A percentile compares a stretch with the other conserved stretches of the same genome.
phyloP scores from a whole-genome alignment of 2,329 filamentous ascomycete genomes.

The Phyllosticta capitalensis region DNA sequence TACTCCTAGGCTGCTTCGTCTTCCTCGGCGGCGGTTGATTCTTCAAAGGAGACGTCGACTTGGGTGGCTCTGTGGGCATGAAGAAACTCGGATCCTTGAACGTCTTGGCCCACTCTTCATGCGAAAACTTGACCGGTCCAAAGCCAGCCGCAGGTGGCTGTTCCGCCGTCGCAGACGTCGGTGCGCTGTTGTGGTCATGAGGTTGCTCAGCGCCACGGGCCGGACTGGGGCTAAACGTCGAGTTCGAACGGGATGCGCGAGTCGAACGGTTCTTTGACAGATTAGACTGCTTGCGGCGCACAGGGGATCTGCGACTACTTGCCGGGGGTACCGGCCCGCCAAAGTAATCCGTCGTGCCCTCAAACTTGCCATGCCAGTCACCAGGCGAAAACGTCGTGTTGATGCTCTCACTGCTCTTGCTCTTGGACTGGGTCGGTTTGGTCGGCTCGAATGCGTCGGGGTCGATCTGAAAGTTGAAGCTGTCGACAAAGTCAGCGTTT shows the following conservation, averaged over 20 bases:
- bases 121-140: slow-evolving; percentile 29
- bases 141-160: background rate
- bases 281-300: background rate
- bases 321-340: slow-evolving; percentile 14
- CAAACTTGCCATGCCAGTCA: slow-evolving; percentile 38
- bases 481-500: slow-evolving; percentile 7
- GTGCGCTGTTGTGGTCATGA: background rate
- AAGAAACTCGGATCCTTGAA: slow-evolving; percentile 36
- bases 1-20: slow-evolving; percentile 4
- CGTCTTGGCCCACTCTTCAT: slow-evolving; percentile 33
- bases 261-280: slow-evolving; percentile 14
- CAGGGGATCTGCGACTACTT: background rate
- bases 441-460: slow-evolving; percentile 13
- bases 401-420: slow-evolving; percentile 39
- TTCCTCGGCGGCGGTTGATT: slow-evolving; percentile 2
- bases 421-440: slow-evolving; percentile 25
- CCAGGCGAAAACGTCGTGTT: slow-evolving; percentile 40
- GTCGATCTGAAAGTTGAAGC: slow-evolving; percentile 11
- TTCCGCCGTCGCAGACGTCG: background rate
- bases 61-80: slow-evolving; percentile 11
- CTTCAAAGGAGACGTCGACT: slow-evolving; percentile 15
- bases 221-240: slow-evolving; percentile 14
- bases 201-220: slow-evolving; percentile 10
- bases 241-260: slow-evolving; percentile 23
- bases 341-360: slow-evolving; percentile 35